Percentiles rank a stretch among this genome's conserved stretches.
Evolutionary conservation across 2,329 filamentous ascomycete species (phyloP).

Genomic region (Elsinoe arachidis): DNA sequence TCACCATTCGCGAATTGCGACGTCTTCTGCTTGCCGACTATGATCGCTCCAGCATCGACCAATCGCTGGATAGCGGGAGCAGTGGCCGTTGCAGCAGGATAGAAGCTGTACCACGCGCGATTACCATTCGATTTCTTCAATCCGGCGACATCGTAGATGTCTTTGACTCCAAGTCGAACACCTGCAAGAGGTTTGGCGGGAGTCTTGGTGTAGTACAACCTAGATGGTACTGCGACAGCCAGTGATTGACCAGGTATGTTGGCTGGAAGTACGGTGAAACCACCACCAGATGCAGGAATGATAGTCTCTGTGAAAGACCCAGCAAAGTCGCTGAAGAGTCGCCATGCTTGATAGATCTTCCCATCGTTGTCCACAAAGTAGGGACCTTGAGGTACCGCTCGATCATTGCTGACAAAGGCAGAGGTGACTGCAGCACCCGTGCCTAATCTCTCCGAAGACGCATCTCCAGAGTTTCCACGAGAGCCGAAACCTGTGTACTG

Average conservation of each 20-base stretch:
- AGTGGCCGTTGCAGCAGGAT: conserved; percentile 38
- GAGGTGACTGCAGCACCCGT: conserved; percentile 13
- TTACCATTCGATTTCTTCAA: conserved; percentile 50
- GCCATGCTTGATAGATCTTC: conserved; percentile 40
- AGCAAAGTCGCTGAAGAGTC: conserved; percentile 42
- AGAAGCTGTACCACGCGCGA: conserved; percentile 48
- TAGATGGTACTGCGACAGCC: conserved; percentile 48
- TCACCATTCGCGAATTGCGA: conserved; percentile 40
- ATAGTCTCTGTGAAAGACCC: conserved; percentile 43
- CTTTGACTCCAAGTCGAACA: conserved; percentile 54
- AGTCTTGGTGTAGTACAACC: conserved; percentile 50
- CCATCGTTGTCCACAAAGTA: conserved; percentile 43
- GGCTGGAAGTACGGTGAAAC: conserved; percentile 38
- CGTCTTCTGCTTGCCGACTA: conserved; percentile 40
- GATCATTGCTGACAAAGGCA: conserved; percentile 17
- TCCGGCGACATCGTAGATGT: conserved; percentile 52
- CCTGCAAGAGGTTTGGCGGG: conserved; percentile 50
- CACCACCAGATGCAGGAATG: conserved; percentile 31
- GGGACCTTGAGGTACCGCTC: conserved; percentile 36
- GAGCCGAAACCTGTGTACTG: conserved; percentile 15
- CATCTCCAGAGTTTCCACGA: conserved; percentile 10
- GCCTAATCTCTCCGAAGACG: conserved; percentile 11
- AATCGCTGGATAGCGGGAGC: conserved; percentile 46
- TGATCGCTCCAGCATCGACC: conserved; percentile 50
- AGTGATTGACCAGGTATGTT: conserved; percentile 35